Evolutionary conservation across 257 asterid species (phyloP).

Genomic region (Gentiana straminea): DNA sequence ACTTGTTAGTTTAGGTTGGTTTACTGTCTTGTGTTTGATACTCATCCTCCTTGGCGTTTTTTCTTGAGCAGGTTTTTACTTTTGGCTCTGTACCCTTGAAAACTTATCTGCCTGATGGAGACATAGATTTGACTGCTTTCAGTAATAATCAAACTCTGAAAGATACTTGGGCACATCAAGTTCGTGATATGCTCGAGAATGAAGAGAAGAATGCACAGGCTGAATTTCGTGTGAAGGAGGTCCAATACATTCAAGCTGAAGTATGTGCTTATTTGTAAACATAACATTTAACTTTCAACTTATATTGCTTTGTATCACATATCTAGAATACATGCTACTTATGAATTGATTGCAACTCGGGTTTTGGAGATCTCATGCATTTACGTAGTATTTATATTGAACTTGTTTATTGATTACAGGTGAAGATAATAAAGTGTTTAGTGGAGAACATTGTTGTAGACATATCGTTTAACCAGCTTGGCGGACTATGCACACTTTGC

Average conservation of each 20-base stretch:
- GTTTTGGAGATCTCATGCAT: not conserved
- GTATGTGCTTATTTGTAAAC: slow-evolving; percentile 26
- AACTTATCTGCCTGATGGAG: slow-evolving; percentile 92
- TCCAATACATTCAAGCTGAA: slow-evolving; percentile 97
- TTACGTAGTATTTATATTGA: slow-evolving; percentile 2
- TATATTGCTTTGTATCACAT: not conserved
- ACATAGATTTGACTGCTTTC: slow-evolving; percentile 82
- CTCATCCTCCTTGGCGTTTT: not conserved
- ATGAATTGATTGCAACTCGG: too few species aligned
- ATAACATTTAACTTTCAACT: not conserved
- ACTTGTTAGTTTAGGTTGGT: not conserved
- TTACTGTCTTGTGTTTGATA: not conserved
- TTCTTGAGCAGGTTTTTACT: slow-evolving; percentile 48
- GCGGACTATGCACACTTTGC: slow-evolving; percentile 88
- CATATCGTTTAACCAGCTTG: slow-evolving; percentile 90
- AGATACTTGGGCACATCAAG: slow-evolving; percentile 89
- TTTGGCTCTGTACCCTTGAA: slow-evolving; percentile 94
- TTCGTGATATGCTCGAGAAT: slow-evolving; percentile 72
- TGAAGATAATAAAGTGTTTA: slow-evolving; percentile 75
- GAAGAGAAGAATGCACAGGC: slow-evolving; percentile 91
- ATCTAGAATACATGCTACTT: too few species aligned
- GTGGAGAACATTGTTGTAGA: slow-evolving; percentile 94
- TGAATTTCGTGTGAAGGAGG: slow-evolving; percentile 94
- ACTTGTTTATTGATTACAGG: slow-evolving; percentile 34
- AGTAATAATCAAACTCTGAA: slow-evolving; percentile 58